Evolutionary conservation across 75 land plant species (phyloP).

Genomic region (Azolla pinnata): DNA sequence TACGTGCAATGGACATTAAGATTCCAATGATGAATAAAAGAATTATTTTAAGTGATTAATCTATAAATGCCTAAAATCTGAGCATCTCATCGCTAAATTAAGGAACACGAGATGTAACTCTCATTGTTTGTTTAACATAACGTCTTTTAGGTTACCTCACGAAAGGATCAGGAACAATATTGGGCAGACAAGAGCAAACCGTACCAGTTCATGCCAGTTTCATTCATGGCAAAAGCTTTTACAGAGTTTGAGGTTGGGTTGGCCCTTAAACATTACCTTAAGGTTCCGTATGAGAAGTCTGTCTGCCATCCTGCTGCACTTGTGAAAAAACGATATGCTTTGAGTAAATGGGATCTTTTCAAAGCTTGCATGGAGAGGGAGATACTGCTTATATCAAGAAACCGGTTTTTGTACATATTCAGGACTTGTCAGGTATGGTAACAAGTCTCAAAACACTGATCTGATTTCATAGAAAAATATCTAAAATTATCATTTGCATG

Average conservation of each 20-base stretch:
- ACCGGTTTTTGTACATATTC: conserved; percentile 61
- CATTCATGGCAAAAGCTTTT: conserved; percentile 44
- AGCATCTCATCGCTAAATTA: neutral
- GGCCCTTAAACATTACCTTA: conserved; percentile 22
- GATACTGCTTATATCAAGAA: conserved; percentile 38
- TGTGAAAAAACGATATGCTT: conserved; percentile 34
- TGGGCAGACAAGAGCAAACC: conserved; percentile 52
- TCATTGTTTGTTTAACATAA: no score
- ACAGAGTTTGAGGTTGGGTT: conserved; percentile 38
- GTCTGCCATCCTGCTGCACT: conserved; percentile 50
- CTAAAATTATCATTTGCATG: neutral
- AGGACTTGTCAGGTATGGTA: conserved; percentile 53
- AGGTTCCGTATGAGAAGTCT: conserved; percentile 36
- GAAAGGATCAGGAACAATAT: conserved; percentile 80
- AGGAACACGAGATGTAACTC: neutral
- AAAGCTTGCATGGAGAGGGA: conserved; percentile 53
- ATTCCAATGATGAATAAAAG: conserved; percentile 5
- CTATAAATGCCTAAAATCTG: neutral
- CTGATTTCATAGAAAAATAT: conserved; percentile 1
- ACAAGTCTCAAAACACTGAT: neutral
- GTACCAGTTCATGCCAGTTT: conserved; percentile 45
- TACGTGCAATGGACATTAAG: neutral
- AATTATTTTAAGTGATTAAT: conserved; percentile 15
- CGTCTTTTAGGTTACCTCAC: conserved; percentile 61
- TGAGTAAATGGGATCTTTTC: conserved; percentile 41